phyloP scores from a whole-genome alignment of 768 basidiomycete species.

The Leccinum fibrillosum region DNA sequence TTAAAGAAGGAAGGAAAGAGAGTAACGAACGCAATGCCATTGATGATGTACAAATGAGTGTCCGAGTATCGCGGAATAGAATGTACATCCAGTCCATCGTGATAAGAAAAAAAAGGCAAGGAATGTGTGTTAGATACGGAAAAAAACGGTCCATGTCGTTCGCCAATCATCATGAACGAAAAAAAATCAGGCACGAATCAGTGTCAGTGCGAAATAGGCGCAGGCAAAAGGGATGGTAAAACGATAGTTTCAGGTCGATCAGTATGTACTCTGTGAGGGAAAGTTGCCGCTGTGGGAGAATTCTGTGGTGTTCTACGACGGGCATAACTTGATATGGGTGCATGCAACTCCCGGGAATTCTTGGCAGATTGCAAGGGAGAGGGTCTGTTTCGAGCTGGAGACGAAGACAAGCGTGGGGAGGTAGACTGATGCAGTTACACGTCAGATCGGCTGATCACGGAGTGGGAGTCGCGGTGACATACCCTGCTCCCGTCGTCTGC shows the following conservation, averaged over 20 bases:
- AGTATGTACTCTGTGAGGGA: conserved; percentile 38
- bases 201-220: conserved; percentile 22
- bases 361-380: conserved; percentile 45
- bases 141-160: not conserved
- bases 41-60: conserved; percentile 31
- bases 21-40: conserved; percentile 19
- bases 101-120: conserved; percentile 6
- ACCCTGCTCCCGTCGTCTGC: conserved; percentile 27
- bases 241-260: conserved; percentile 31
- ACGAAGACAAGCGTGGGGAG: conserved; percentile 38
- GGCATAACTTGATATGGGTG: conserved; percentile 76
- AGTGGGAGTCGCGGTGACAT: conserved; percentile 31
- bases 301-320: conserved; percentile 76
- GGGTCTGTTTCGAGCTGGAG: conserved; percentile 42
- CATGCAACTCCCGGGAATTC: conserved; percentile 53
- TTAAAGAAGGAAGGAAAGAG: not conserved
- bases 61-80: conserved; percentile 21
- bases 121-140: conserved; percentile 12
- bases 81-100: conserved; percentile 19
- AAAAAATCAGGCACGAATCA: not conserved
- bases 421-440: conserved; percentile 23
- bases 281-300: conserved; percentile 67
- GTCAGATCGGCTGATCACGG: conserved; percentile 33
- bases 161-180: not conserved
- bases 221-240: conserved; percentile 60